Evolutionary conservation across 192 early-diverging fungal species (phyloP).

Genomic region (Rhizophagus sp.): DNA sequence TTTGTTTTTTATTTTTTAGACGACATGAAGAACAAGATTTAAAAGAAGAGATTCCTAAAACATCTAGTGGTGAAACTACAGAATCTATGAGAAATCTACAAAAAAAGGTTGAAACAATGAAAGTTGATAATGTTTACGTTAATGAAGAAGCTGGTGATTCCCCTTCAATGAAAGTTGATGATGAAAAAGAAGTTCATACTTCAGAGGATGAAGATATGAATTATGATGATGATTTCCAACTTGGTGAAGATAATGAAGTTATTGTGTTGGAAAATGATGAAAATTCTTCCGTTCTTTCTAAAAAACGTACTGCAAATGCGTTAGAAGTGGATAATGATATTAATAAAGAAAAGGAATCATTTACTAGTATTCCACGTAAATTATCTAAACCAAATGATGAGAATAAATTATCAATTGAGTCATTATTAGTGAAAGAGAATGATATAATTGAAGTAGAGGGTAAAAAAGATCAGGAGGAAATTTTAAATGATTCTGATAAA

Average conservation of each 20-base stretch:
- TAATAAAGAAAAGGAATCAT: neutral
- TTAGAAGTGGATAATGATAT: neutral
- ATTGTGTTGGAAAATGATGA: neutral
- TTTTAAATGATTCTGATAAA: neutral
- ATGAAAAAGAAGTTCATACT: neutral
- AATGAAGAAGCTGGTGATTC: neutral
- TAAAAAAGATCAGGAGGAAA: neutral
- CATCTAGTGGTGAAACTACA: neutral
- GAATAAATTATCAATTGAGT: neutral
- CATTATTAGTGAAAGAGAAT: neutral
- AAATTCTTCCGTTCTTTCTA: neutral
- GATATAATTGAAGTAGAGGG: too few species aligned
- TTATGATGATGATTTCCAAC: neutral
- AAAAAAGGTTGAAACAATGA: slow-evolving; percentile 12
- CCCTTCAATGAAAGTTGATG: neutral
- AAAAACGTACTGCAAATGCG: neutral
- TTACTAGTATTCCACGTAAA: neutral
- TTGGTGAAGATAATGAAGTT: neutral
- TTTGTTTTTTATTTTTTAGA: neutral
- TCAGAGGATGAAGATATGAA: neutral
- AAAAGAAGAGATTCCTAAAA: neutral
- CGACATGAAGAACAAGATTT: slow-evolving; percentile 5
- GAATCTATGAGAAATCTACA: neutral
- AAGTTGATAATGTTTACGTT: neutral
- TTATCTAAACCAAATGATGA: neutral